These are phyloP conservation scores for Lepiota brunneoincarnata DNA, from an alignment of 768 basidiomycete species.

Conservation along the genomic window DNA sequence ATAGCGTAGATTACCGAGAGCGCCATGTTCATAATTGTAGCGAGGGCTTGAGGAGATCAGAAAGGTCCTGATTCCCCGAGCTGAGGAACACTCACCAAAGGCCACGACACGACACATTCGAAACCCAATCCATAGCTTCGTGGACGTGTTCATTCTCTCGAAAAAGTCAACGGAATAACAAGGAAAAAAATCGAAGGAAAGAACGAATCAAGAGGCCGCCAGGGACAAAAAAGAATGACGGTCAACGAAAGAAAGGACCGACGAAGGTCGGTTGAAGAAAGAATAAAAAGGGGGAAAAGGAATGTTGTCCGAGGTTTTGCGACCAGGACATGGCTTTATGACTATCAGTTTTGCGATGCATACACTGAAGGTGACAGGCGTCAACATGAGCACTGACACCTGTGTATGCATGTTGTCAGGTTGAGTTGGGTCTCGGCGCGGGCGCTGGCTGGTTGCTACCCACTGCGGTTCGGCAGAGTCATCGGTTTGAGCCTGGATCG, in stretches of 20 bases:
- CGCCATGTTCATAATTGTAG: conserved; percentile 28
- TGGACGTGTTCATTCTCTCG: conserved; percentile 19
- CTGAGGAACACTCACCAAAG: conserved; percentile 27
- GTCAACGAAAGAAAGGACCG: conserved; percentile 25
- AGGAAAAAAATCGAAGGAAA: conserved; percentile 12
- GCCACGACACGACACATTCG: conserved; percentile 28
- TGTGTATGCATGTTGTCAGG: background rate
- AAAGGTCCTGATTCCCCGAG: background rate
- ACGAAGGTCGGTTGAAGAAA: conserved; percentile 11
- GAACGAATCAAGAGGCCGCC: conserved; percentile 18
- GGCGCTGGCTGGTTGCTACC: conserved; percentile 10
- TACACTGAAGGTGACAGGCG: background rate
- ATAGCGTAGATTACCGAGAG: conserved; percentile 31
- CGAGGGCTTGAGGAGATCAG: conserved; percentile 13
- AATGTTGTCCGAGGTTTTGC: conserved; percentile 20
- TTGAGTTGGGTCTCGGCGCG: background rate
- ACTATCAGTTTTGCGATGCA: background rate
- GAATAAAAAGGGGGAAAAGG: conserved; percentile 11
- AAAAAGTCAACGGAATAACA: conserved; percentile 14
- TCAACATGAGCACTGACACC: background rate
- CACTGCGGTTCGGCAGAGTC: background rate
- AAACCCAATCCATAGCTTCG: conserved; percentile 26
- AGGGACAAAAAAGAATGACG: conserved; percentile 25
- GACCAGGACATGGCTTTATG: background rate
- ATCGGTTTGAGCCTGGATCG: no score